Evolutionary conservation across 306 rosid genomes (phyloP).

Genomic region (Lathyrus aphaca): DNA sequence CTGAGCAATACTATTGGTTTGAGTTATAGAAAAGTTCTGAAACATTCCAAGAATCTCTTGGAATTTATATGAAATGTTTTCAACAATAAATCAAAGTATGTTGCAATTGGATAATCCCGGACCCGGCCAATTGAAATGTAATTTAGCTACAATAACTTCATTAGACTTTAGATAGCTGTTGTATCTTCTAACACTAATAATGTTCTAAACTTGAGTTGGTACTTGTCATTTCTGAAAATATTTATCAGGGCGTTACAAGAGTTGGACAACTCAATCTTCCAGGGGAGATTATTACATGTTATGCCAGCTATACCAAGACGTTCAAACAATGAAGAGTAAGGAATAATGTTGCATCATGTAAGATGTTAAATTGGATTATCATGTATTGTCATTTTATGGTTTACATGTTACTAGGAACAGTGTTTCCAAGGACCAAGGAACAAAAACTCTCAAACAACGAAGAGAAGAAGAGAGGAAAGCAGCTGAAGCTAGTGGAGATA

Average conservation of each 20-base stretch:
- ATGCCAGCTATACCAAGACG: slow-evolving; percentile 70
- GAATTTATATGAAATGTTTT: too few species aligned
- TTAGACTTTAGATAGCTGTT: too few species aligned
- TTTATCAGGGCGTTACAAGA: slow-evolving; percentile 68
- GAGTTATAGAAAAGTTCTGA: too few species aligned
- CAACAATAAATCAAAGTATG: too few species aligned
- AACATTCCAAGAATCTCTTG: too few species aligned
- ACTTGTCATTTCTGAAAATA: too few species aligned
- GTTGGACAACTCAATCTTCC: slow-evolving; percentile 77
- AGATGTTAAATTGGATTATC: neutral
- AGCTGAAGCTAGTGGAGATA: slow-evolving; percentile 84
- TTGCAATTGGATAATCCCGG: too few species aligned
- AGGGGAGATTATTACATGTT: slow-evolving; percentile 89
- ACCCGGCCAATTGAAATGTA: too few species aligned
- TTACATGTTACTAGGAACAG: slow-evolving; percentile 49
- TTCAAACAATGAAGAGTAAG: slow-evolving; percentile 65
- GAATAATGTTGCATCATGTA: neutral
- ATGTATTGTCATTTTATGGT: slow-evolving; percentile 34
- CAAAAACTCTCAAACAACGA: slow-evolving; percentile 63
- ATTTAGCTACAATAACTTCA: too few species aligned
- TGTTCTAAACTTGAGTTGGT: too few species aligned
- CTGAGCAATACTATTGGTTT: too few species aligned
- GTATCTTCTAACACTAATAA: too few species aligned
- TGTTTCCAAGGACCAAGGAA: slow-evolving; percentile 47
- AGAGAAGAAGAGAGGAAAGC: slow-evolving; percentile 78